phyloP scores from a whole-genome alignment of 495 filamentous ascomycete species.

The Hypoxylon subgilvum region DNA sequence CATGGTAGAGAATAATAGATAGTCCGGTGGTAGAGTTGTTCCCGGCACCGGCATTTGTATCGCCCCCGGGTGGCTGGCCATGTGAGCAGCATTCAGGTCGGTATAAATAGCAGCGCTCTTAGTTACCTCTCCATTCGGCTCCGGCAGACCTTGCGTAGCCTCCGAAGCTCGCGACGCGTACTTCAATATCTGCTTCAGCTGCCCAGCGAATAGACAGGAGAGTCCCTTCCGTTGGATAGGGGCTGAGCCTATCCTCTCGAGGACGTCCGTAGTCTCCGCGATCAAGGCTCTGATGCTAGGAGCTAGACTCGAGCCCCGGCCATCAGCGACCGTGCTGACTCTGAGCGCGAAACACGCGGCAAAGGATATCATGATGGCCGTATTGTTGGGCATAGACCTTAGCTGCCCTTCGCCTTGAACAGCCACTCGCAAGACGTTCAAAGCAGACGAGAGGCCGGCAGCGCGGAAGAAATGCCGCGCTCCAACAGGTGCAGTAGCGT shows the following conservation, averaged over 20 bases:
- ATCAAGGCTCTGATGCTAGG: conserved; percentile 72
- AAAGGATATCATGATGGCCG: conserved; percentile 78
- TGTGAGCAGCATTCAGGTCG: conserved; percentile 26
- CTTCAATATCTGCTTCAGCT: conserved; percentile 40
- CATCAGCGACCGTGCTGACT: conserved; percentile 63
- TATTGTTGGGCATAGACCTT: conserved; percentile 78
- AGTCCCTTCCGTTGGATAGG: conserved; percentile 67
- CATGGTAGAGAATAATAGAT: conserved; percentile 44
- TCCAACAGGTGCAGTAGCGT: conserved; percentile 70
- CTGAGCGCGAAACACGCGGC: conserved; percentile 73
- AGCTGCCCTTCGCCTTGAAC: conserved; percentile 73
- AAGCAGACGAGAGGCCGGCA: conserved; percentile 68
- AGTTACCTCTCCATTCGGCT: conserved; percentile 22
- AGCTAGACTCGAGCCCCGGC: conserved; percentile 62
- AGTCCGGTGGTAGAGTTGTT: conserved; percentile 37
- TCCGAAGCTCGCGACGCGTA: conserved; percentile 37
- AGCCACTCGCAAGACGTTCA: conserved; percentile 75
- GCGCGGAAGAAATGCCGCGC: conserved; percentile 75
- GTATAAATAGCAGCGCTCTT: conserved; percentile 34
- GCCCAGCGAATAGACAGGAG: conserved; percentile 42
- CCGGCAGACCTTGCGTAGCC: conserved; percentile 19
- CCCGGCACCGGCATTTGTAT: conserved; percentile 35
- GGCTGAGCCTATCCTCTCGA: conserved; percentile 69
- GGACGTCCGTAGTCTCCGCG: conserved; percentile 69
- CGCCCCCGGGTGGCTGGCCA: conserved; percentile 29